These are phyloP conservation scores for Xylariaceae sp. DNA, from an alignment of 2,329 filamentous ascomycete genomes.

Conservation along the genomic window DNA sequence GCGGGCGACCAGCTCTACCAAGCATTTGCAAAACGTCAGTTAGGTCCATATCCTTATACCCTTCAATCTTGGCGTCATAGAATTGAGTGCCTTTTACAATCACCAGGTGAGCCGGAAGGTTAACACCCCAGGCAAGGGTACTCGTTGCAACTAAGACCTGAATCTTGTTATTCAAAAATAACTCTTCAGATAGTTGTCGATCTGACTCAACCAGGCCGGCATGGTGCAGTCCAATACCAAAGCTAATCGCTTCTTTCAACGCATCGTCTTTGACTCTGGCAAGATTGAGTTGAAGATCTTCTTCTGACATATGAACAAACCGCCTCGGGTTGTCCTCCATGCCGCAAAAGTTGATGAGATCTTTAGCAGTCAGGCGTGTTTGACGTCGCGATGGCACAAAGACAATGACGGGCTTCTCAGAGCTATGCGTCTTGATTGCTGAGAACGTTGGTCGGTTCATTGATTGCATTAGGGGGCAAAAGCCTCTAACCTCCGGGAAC, in stretches of 20 bases:
- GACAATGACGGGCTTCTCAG: slow-evolving; percentile 95
- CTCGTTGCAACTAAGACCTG: slow-evolving; percentile 95
- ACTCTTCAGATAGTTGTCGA: slow-evolving; percentile 86
- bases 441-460: slow-evolving; percentile 98
- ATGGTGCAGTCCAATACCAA: slow-evolving; percentile 96
- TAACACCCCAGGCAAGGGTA: slow-evolving; percentile 97
- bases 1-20: slow-evolving; percentile 90
- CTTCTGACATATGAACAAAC: slow-evolving; percentile 93
- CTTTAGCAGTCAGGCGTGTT: slow-evolving; percentile 92
- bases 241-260: slow-evolving; percentile 90
- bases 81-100: slow-evolving; percentile 98
- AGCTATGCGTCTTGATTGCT: slow-evolving; percentile 95
- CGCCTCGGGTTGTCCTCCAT: slow-evolving; percentile 97
- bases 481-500: slow-evolving; percentile 92
- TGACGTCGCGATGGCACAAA: slow-evolving; percentile 96
- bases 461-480: slow-evolving; percentile 97
- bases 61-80: slow-evolving; percentile 97
- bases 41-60: slow-evolving; percentile 98
- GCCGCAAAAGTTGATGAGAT: slow-evolving; percentile 95
- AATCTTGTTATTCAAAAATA: slow-evolving; percentile 97
- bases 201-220: slow-evolving; percentile 96
- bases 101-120: slow-evolving; percentile 93
- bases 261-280: slow-evolving; percentile 90
- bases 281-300: slow-evolving; percentile 89
- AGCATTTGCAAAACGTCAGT: slow-evolving; percentile 99